These are phyloP conservation scores for Aphanomyces cochlioides DNA, from an alignment of 352 stramenopile species.

Conservation along the genomic window DNA sequence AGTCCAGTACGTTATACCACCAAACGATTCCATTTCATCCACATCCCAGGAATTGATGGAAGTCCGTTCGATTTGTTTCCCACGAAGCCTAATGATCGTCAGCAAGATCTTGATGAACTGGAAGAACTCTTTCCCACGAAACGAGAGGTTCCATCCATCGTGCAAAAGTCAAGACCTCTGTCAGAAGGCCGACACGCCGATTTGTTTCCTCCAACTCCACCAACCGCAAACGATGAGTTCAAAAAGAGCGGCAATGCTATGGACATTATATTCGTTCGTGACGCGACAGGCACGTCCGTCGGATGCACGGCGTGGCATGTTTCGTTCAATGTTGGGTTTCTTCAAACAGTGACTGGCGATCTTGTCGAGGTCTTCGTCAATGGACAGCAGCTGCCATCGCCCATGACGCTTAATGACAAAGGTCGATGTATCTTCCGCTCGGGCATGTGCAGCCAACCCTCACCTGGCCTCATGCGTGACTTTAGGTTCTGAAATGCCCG, in stretches of 20 bases:
- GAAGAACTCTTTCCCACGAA: slow-evolving; percentile 21
- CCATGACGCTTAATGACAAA: slow-evolving; percentile 67
- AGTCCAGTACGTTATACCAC: too few species aligned
- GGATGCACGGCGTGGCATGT: slow-evolving; percentile 57
- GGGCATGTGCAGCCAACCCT: slow-evolving; percentile 34
- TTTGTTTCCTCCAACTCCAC: not conserved
- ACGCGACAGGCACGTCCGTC: slow-evolving; percentile 64
- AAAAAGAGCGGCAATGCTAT: slow-evolving; percentile 74
- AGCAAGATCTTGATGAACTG: slow-evolving; percentile 17
- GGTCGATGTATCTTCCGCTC: slow-evolving; percentile 66
- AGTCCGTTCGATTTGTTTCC: slow-evolving; percentile 16
- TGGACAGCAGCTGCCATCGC: slow-evolving; percentile 65
- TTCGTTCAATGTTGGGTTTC: slow-evolving; percentile 66
- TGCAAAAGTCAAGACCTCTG: not conserved
- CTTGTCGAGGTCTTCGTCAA: slow-evolving; percentile 72
- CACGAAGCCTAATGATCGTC: not conserved
- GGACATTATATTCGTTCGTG: slow-evolving; percentile 72
- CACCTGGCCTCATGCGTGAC: not conserved
- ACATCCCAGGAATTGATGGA: not conserved
- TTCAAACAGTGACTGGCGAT: slow-evolving; percentile 56
- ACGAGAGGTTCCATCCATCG: not conserved
- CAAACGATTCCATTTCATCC: too few species aligned
- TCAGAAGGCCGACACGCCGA: not conserved
- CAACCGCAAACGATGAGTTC: slow-evolving; percentile 16
- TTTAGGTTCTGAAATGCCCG: slow-evolving; percentile 50